Conservation (phyloP, 2,329 filamentous ascomycete genomes). For the Pseudogymnoascus sp. region DNA sequence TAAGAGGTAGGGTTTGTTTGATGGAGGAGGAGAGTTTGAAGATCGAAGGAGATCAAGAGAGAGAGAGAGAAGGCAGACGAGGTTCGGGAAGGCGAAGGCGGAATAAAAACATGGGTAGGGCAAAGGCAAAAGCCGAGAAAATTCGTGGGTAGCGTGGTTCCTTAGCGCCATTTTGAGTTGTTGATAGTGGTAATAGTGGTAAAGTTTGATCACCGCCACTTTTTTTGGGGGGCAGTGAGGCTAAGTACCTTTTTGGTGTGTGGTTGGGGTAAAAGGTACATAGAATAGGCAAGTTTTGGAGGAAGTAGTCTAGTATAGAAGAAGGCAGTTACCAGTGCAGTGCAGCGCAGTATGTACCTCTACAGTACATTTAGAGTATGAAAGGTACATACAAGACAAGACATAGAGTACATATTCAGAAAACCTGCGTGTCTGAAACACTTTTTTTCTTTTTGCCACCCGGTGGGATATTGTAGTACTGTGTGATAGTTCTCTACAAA, state of each 20-base stretch:
- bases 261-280: not conserved
- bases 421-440: constrained; percentile 7
- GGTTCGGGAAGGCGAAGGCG: constrained; percentile 1
- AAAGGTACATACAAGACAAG: not conserved
- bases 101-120: constrained; percentile 24
- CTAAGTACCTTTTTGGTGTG: not conserved
- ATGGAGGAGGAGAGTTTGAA: constrained; percentile 17
- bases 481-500: too few relatives aligned
- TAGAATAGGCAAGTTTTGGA: not conserved
- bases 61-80: constrained; percentile 14
- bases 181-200: not conserved
- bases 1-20: constrained; percentile 14
- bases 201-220: constrained; percentile 2
- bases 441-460: constrained; percentile 7
- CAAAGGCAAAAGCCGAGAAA: constrained; percentile 19
- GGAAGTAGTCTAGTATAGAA: not conserved
- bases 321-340: too few relatives aligned
- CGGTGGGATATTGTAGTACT: not conserved
- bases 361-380: not conserved
- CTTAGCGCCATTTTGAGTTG: not conserved
- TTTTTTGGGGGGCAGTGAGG: not conserved
- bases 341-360: not conserved
- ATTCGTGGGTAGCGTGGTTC: constrained; percentile 11
- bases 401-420: not conserved
- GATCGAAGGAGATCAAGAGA: constrained; percentile 24